Conservation (phyloP, 345 rosid species). For the Populus pruinosa region DNA sequence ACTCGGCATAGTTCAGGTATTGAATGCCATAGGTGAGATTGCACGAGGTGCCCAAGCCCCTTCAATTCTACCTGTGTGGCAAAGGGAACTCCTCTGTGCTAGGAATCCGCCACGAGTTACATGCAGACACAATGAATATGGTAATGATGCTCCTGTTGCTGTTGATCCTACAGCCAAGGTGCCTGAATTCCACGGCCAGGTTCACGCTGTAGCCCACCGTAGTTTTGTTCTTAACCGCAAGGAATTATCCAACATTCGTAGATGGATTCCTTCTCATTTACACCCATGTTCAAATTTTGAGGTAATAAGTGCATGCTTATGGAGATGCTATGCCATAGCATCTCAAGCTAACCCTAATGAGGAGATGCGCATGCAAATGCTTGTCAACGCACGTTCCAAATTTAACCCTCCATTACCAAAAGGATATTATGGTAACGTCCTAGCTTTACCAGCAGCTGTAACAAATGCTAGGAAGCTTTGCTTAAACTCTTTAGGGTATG, state of each 20-base stretch:
- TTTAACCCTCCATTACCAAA: constrained; percentile 7
- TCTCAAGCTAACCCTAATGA: constrained; percentile 1
- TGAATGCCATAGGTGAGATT: constrained; percentile 16
- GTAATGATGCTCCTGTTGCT: not conserved
- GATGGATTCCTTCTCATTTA: not conserved
- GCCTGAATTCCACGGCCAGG: not conserved
- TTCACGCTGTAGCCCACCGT: constrained; percentile 1
- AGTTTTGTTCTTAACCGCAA: constrained; percentile 15
- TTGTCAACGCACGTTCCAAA: constrained; percentile 4
- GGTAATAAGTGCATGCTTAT: constrained; percentile 10
- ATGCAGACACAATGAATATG: not conserved
- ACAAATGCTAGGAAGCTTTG: not conserved
- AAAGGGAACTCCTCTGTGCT: constrained; percentile 9
- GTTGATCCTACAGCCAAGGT: not conserved
- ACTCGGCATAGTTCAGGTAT: constrained; percentile 7
- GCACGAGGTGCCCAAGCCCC: constrained; percentile 10
- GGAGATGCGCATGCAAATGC: constrained; percentile 4
- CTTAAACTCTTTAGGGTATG: constrained; percentile 8
- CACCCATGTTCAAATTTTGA: not conserved
- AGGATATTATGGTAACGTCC: constrained; percentile 20
- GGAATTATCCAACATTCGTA: not conserved
- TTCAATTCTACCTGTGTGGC: constrained; percentile 3
- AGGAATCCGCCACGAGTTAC: constrained; percentile 9
- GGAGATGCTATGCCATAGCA: constrained; percentile 20
- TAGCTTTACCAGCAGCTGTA: constrained; percentile 14